A percentile compares a stretch with the other conserved stretches of the same genome.
Conservation (phyloP, 2,329 filamentous ascomycete genomes). For the Nakataea oryzae region DNA sequence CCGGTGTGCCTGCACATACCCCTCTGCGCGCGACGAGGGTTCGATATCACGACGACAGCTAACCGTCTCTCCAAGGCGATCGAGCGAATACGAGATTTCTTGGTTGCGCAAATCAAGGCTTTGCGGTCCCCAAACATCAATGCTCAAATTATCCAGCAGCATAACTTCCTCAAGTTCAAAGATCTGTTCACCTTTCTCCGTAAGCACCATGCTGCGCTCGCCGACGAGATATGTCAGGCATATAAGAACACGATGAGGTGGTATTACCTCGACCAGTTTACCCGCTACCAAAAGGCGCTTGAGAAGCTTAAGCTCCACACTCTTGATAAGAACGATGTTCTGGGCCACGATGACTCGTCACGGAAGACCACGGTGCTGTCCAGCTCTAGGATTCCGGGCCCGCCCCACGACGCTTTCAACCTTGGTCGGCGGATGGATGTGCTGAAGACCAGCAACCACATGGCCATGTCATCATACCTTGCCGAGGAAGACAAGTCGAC, state of each 20-base stretch:
- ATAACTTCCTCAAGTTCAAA: constrained; percentile 79
- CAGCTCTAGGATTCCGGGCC: constrained; percentile 36
- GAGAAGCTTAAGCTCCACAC: constrained; percentile 75
- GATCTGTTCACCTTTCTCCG: constrained; percentile 81
- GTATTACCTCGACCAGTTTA: constrained; percentile 93
- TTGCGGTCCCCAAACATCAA: constrained; percentile 93
- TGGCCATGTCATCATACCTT: constrained; percentile 75
- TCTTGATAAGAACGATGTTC: constrained; percentile 72
- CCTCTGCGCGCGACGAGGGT: background rate
- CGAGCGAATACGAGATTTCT: constrained; percentile 85
- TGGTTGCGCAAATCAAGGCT: constrained; percentile 90
- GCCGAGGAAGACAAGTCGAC: constrained; percentile 80
- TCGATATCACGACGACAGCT: background rate
- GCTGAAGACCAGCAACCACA: constrained; percentile 60
- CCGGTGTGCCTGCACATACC: constrained; percentile 3
- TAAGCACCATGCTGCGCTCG: constrained; percentile 70
- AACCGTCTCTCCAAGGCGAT: constrained; percentile 48
- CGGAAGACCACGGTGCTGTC: constrained; percentile 53
- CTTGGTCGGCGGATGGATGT: constrained; percentile 79
- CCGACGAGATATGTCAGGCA: constrained; percentile 81
- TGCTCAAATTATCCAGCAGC: constrained; percentile 91
- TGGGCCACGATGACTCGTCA: constrained; percentile 67
- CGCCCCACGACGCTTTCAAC: constrained; percentile 78
- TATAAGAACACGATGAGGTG: constrained; percentile 98
- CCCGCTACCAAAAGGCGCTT: constrained; percentile 73